phyloP scores from a whole-genome alignment of 139 green algal species.

The Micromonas pusilla region DNA sequence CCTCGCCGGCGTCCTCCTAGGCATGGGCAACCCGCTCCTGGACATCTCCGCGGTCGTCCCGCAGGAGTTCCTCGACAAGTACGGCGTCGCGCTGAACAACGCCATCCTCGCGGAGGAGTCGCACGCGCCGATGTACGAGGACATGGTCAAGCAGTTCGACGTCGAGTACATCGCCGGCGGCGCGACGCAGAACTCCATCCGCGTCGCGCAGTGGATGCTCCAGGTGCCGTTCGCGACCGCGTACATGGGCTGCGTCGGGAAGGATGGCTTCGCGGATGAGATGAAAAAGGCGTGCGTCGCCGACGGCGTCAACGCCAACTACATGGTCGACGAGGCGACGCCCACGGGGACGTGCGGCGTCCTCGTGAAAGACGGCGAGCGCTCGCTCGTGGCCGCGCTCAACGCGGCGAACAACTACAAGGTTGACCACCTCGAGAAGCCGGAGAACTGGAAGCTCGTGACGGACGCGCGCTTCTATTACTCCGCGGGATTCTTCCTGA shows the following conservation, averaged over 20 bases:
- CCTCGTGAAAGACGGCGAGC: slow-evolving; percentile 78
- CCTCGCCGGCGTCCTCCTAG: slow-evolving; percentile 62
- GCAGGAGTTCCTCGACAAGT: slow-evolving; percentile 68
- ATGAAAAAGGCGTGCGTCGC: slow-evolving; percentile 63
- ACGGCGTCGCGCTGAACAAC: slow-evolving; percentile 82
- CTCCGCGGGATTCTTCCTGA: slow-evolving; percentile 95
- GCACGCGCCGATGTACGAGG: slow-evolving; percentile 83
- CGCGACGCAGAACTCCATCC: slow-evolving; percentile 93
- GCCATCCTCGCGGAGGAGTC: slow-evolving; percentile 97
- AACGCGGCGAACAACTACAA: slow-evolving; percentile 99
- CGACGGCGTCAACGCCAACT: slow-evolving; percentile 73
- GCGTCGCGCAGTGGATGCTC: slow-evolving; percentile 98
- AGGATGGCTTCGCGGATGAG: slow-evolving; percentile 80
- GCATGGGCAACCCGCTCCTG: slow-evolving; percentile 94
- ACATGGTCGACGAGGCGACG: slow-evolving; percentile 72
- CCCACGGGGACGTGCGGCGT: slow-evolving; percentile 92
- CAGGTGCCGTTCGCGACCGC: slow-evolving; percentile 60
- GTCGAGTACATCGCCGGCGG: slow-evolving; percentile 97
- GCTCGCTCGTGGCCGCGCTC: slow-evolving; percentile 87
- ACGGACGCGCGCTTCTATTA: slow-evolving; percentile 85
- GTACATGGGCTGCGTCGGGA: slow-evolving; percentile 95
- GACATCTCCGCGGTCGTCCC: slow-evolving; percentile 83
- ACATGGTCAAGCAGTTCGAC: slow-evolving; percentile 56
- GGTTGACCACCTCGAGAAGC: slow-evolving; percentile 46
- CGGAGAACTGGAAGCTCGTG: slow-evolving; percentile 72